phyloP scores from a whole-genome alignment of 2,329 filamentous ascomycete genomes.

The Aspergillus ochraceoroseus region DNA sequence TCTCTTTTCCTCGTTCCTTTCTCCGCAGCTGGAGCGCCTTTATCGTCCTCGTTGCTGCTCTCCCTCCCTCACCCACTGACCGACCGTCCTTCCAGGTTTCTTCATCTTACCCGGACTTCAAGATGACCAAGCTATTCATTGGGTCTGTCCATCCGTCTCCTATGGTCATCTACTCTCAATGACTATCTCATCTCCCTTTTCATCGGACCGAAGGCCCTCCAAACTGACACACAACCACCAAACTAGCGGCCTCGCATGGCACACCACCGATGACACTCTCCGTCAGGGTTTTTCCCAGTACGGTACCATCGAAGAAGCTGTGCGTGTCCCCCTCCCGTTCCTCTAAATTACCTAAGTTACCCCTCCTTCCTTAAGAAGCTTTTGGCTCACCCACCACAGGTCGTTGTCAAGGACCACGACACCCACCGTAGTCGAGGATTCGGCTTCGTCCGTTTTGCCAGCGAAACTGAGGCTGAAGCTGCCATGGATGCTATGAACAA shows the following conservation, averaged over 20 bases:
- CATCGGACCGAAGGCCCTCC: slow-evolving; percentile 7
- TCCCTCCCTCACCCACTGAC: neutral
- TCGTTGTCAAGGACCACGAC: slow-evolving; percentile 96
- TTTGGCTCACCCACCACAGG: slow-evolving; percentile 50
- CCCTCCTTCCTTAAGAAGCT: neutral
- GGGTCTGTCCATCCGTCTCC: slow-evolving; percentile 17
- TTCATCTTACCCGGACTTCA: slow-evolving; percentile 24
- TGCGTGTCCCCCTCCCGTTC: slow-evolving; percentile 51
- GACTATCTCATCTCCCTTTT: slow-evolving; percentile 11
- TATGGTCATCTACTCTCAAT: slow-evolving; percentile 19
- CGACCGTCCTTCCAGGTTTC: neutral
- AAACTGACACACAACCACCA: slow-evolving; percentile 11
- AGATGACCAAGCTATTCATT: slow-evolving; percentile 82
- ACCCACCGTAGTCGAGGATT: slow-evolving; percentile 95
- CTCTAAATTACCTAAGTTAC: slow-evolving; percentile 7
- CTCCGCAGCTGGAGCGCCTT: slow-evolving; percentile 1
- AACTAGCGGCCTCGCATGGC: slow-evolving; percentile 88
- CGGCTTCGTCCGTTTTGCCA: slow-evolving; percentile 84
- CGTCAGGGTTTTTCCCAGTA: slow-evolving; percentile 90
- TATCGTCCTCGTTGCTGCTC: slow-evolving; percentile 3
- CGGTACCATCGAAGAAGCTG: slow-evolving; percentile 87
- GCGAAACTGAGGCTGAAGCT: slow-evolving; percentile 40
- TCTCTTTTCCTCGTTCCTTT: slow-evolving; percentile 2
- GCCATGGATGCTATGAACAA: slow-evolving; percentile 46
- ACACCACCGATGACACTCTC: slow-evolving; percentile 85